phyloP scores from a whole-genome alignment of 495 filamentous ascomycete genomes.

The Penicillium simplicissimum region DNA sequence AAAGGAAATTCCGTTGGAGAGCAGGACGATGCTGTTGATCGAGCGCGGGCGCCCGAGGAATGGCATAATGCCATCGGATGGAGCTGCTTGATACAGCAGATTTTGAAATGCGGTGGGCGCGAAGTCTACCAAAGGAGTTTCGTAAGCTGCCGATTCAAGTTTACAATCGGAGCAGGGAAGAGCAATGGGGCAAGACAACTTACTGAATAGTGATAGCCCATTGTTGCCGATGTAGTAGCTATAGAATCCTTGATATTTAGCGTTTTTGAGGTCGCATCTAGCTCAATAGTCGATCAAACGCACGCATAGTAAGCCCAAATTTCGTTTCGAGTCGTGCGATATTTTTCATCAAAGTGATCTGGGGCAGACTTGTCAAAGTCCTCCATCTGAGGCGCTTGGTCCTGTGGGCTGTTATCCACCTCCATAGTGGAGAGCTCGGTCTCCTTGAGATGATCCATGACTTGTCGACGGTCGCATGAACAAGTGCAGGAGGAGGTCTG shows the following conservation, averaged over 20 bases:
- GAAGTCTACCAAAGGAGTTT: constrained; percentile 45
- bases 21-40: constrained; percentile 61
- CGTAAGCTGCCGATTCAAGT: background rate
- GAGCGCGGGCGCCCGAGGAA: constrained; percentile 54
- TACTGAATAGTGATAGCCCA: constrained; percentile 64
- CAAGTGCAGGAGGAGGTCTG: background rate
- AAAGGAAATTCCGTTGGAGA: constrained; percentile 64
- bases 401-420: constrained; percentile 17
- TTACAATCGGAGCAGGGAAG: background rate
- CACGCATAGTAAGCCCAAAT: constrained; percentile 66
- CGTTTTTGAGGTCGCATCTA: constrained; percentile 3
- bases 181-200: background rate
- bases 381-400: background rate
- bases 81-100: constrained; percentile 58
- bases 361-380: constrained; percentile 16
- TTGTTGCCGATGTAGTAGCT: constrained; percentile 70
- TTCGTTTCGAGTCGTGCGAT: constrained; percentile 54
- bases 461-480: background rate
- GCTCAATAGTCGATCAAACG: constrained; percentile 21
- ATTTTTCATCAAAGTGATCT: constrained; percentile 32
- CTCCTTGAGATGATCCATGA: constrained; percentile 25
- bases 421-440: constrained; percentile 16
- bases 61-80: constrained; percentile 44
- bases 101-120: constrained; percentile 68
- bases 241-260: constrained; percentile 23